Conservation (phyloP, 192 early-diverging fungal genomes). For the Phlyctochytrium arcticum region DNA sequence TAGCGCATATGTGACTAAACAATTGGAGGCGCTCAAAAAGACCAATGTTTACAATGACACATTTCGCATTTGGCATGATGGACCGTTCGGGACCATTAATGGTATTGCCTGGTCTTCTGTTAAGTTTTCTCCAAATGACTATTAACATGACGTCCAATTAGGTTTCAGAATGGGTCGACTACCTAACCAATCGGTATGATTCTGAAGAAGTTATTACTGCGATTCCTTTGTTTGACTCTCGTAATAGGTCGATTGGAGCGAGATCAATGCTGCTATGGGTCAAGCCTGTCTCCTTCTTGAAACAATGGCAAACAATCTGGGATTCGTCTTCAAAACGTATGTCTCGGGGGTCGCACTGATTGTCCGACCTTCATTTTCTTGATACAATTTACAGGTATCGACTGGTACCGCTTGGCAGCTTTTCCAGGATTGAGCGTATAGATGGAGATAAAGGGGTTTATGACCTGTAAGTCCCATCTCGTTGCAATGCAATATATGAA, state of each 20-base stretch:
- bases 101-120: conserved; percentile 38
- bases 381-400: conserved; percentile 52
- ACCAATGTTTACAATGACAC: conserved; percentile 96
- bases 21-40: conserved; percentile 79
- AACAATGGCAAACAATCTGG: conserved; percentile 79
- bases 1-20: conserved; percentile 69
- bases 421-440: conserved; percentile 83
- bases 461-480: conserved; percentile 64
- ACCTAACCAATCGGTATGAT: conserved; percentile 59
- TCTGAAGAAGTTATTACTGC: background rate
- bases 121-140: too few relatives aligned
- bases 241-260: conserved; percentile 80
- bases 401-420: conserved; percentile 87
- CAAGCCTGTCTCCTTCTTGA: conserved; percentile 82
- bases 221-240: conserved; percentile 2
- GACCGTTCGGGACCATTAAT: conserved; percentile 90
- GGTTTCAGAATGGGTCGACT: conserved; percentile 82
- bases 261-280: conserved; percentile 97
- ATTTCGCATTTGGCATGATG: conserved; percentile 82
- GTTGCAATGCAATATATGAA: background rate
- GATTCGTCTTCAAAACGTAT: conserved; percentile 76
- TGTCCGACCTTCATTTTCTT: background rate
- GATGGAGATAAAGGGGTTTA: conserved; percentile 66
- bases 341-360: background rate
- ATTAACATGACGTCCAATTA: too few relatives aligned